Evolutionary conservation across 1,284 basidiomycete genomes (phyloP).

Genomic region (Singerocomus rubriflavus): DNA sequence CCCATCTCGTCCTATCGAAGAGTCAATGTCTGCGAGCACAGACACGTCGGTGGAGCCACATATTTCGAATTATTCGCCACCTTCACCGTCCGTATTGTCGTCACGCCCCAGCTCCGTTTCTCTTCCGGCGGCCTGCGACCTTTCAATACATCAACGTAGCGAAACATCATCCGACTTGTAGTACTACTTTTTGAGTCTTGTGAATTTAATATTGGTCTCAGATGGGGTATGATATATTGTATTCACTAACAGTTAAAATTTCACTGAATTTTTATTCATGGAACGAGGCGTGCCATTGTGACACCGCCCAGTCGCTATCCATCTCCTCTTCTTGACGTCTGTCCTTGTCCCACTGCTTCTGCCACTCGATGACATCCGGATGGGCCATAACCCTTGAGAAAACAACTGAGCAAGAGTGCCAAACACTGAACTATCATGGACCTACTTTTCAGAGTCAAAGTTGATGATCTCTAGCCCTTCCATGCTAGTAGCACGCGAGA

Average conservation of each 20-base stretch:
- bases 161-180: conserved; percentile 19
- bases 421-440: neutral
- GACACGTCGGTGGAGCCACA: conserved; percentile 14
- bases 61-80: conserved; percentile 19
- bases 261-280: conserved; percentile 9
- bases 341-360: conserved; percentile 27
- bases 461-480: conserved; percentile 84
- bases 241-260: conserved; percentile 2
- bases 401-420: conserved; percentile 4
- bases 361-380: conserved; percentile 34
- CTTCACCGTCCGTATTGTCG: conserved; percentile 31
- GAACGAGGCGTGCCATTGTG: conserved; percentile 33
- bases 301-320: conserved; percentile 33
- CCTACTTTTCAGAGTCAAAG: conserved; percentile 73
- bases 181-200: neutral
- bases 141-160: conserved; percentile 9
- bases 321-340: conserved; percentile 29
- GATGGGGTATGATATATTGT: neutral
- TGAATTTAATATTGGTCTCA: conserved; percentile 7
- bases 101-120: conserved; percentile 16
- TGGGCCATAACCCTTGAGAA: conserved; percentile 49
- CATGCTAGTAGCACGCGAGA: conserved; percentile 86
- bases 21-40: conserved; percentile 8
- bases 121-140: conserved; percentile 8
- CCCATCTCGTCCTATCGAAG: conserved; percentile 23